Conservation (phyloP, 805 yeast species). For the Candida khao-thaluensis region DNA sequence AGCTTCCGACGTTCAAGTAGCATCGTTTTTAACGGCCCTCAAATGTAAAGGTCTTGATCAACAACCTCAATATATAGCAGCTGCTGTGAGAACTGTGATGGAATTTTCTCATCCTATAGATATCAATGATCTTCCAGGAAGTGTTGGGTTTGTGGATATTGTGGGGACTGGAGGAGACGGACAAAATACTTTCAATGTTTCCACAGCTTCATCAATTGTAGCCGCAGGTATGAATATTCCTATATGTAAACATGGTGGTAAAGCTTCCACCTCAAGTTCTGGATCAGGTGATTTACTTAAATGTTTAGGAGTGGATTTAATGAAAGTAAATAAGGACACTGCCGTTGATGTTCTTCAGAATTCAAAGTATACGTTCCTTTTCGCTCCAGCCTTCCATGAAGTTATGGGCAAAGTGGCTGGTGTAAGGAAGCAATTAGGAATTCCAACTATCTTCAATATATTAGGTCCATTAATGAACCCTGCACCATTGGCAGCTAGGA, state of each 20-base stretch:
- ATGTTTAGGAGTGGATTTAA: conserved; percentile 78
- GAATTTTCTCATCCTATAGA: conserved; percentile 61
- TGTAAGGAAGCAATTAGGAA: conserved; percentile 74
- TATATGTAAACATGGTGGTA: conserved; percentile 96
- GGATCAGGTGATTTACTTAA: conserved; percentile 91
- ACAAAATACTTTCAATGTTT: conserved; percentile 93
- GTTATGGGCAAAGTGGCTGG: conserved; percentile 84
- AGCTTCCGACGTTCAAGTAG: conserved; percentile 66
- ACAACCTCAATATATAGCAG: conserved; percentile 76
- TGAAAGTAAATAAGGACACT: conserved; percentile 60
- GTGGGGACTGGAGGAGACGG: conserved; percentile 99
- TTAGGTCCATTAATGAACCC: conserved; percentile 95
- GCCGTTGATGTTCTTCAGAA: conserved; percentile 58
- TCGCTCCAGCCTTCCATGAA: conserved; percentile 93
- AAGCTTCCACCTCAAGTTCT: conserved; percentile 88
- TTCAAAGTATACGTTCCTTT: conserved; percentile 62
- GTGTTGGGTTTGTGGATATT: conserved; percentile 67
- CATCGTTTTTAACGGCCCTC: conserved; percentile 78
- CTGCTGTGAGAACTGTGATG: conserved; percentile 76
- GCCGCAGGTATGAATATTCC: conserved; percentile 84
- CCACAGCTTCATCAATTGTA: conserved; percentile 91
- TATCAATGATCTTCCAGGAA: conserved; percentile 39
- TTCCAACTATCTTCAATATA: conserved; percentile 92
- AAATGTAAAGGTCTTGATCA: conserved; percentile 76
- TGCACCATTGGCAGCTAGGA: conserved; percentile 72